Evolutionary conservation across 371 early-diverging fungal genomes (phyloP).

Genomic region (Apophysomyces elegans): DNA sequence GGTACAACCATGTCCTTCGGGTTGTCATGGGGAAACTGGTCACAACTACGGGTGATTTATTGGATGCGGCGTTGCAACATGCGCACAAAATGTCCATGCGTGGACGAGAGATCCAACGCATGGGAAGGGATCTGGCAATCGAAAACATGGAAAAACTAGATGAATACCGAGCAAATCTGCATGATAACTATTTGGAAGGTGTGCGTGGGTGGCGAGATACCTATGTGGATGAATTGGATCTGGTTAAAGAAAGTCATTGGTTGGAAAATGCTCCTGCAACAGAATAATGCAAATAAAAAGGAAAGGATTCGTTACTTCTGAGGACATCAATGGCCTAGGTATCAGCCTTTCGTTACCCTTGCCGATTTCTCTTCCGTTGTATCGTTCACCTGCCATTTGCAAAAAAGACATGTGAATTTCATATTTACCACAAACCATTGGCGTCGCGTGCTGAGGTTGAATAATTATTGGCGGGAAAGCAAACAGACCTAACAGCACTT

Average conservation of each 20-base stretch:
- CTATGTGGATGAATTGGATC: conserved; percentile 16
- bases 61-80: conserved; percentile 51
- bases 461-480: too few species aligned
- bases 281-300: background rate
- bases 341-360: too few species aligned
- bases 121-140: conserved; percentile 46
- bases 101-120: conserved; percentile 48
- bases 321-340: too few species aligned
- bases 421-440: too few species aligned
- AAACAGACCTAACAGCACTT: too few species aligned
- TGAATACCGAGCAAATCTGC: conserved; percentile 46
- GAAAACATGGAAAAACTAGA: conserved; percentile 52
- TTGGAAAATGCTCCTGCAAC: background rate
- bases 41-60: conserved; percentile 56
- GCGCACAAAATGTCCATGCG: conserved; percentile 50
- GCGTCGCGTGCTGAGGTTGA: too few species aligned
- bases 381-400: too few species aligned
- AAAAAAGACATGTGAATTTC: too few species aligned
- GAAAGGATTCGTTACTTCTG: too few species aligned
- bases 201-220: conserved; percentile 44
- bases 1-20: conserved; percentile 64
- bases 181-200: conserved; percentile 47
- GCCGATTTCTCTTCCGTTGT: too few species aligned
- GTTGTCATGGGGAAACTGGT: conserved; percentile 53
- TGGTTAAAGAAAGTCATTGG: conserved; percentile 8